Percentiles rank a stretch among this genome's conserved stretches.
These are phyloP conservation scores for Vitis hybrid DNA, from an alignment of 177 flowering plant genomes.

Conservation along the genomic window DNA sequence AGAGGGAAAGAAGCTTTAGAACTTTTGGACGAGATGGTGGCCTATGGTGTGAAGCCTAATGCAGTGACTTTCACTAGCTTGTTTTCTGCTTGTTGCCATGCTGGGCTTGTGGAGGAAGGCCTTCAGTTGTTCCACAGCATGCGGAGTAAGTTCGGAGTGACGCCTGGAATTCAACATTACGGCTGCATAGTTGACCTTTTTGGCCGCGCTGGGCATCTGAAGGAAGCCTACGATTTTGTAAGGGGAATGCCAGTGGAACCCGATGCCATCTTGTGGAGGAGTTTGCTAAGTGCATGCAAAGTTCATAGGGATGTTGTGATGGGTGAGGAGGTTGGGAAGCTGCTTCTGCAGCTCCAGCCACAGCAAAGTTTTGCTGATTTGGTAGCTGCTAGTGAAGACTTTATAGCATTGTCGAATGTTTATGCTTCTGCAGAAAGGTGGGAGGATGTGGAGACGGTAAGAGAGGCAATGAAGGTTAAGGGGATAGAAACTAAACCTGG, in stretches of 20 bases:
- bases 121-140: conserved; percentile 41
- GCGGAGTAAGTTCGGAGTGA: conserved; percentile 26
- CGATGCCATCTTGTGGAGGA: conserved; percentile 45
- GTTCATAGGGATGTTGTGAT: conserved; percentile 41
- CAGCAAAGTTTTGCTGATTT: background rate
- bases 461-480: conserved; percentile 35
- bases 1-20: conserved; percentile 41
- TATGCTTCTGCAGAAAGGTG: conserved; percentile 48
- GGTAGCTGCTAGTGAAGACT: conserved; percentile 29
- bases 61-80: conserved; percentile 55
- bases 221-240: conserved; percentile 44
- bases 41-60: conserved; percentile 35
- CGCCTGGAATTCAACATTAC: conserved; percentile 44
- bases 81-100: conserved; percentile 49
- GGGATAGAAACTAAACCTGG: conserved; percentile 19
- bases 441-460: conserved; percentile 42
- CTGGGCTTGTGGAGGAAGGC: conserved; percentile 57
- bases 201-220: conserved; percentile 43
- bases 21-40: conserved; percentile 35
- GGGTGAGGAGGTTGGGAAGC: conserved; percentile 51
- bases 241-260: conserved; percentile 27
- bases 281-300: conserved; percentile 40
- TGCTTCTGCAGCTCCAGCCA: conserved; percentile 25
- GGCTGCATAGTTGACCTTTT: conserved; percentile 61
- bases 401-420: conserved; percentile 46